Evolutionary conservation across 2,329 filamentous ascomycete genomes (phyloP).

Genomic region (Verticillium klebahnii): DNA sequence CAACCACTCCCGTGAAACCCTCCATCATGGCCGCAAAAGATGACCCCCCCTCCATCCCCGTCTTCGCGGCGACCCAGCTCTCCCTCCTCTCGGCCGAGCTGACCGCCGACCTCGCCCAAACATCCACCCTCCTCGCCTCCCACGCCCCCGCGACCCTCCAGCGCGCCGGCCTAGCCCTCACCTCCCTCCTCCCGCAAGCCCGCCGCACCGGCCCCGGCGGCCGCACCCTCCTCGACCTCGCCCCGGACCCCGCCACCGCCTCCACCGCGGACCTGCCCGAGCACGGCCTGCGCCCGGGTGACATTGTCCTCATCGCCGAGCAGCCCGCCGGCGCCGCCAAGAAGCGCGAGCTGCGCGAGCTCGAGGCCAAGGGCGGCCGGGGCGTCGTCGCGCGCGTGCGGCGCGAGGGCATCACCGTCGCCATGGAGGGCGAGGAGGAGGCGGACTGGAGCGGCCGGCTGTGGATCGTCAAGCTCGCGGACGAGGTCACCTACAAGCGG

Average conservation of each 20-base stretch:
- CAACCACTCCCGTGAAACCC: neutral
- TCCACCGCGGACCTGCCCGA: slow-evolving; percentile 48
- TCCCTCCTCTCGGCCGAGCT: slow-evolving; percentile 67
- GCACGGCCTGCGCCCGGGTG: slow-evolving; percentile 71
- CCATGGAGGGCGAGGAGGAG: slow-evolving; percentile 45
- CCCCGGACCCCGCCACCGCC: slow-evolving; percentile 49
- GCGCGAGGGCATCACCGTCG: slow-evolving; percentile 56
- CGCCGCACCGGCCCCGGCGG: slow-evolving; percentile 88
- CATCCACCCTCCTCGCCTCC: slow-evolving; percentile 59
- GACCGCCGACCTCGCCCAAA: slow-evolving; percentile 67
- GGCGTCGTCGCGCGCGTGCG: slow-evolving; percentile 67
- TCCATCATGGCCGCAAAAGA: slow-evolving; percentile 26
- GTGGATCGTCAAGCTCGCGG: slow-evolving; percentile 64
- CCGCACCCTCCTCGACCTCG: slow-evolving; percentile 81
- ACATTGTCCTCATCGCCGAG: slow-evolving; percentile 72
- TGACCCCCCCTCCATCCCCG: slow-evolving; percentile 52
- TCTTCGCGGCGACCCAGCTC: slow-evolving; percentile 69
- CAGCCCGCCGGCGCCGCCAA: slow-evolving; percentile 68
- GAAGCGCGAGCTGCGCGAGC: slow-evolving; percentile 67
- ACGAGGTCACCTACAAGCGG: slow-evolving; percentile 63
- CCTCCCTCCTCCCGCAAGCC: slow-evolving; percentile 68
- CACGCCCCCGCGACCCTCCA: slow-evolving; percentile 66
- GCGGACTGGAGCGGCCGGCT: slow-evolving; percentile 41
- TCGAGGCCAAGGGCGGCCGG: slow-evolving; percentile 62
- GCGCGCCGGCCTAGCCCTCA: slow-evolving; percentile 72